Conservation (phyloP, 768 basidiomycete genomes). For the Phlebiopsis gigantea region DNA sequence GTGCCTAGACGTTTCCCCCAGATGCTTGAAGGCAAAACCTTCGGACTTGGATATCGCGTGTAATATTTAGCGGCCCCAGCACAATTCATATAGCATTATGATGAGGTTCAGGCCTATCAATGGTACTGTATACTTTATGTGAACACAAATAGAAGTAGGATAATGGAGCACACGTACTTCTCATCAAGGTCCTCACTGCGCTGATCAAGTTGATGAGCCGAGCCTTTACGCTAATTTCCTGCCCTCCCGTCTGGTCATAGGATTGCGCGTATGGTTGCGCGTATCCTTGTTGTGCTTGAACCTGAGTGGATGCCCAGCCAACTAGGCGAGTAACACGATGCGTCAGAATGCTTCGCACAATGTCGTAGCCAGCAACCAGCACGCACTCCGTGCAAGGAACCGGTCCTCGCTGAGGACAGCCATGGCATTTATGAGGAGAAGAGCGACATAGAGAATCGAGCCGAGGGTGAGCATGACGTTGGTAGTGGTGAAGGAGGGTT, state of each 20-base stretch:
- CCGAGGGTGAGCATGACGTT: slow-evolving; percentile 54
- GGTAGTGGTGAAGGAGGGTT: background rate
- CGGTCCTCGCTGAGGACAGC: slow-evolving; percentile 95
- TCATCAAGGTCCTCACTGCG: slow-evolving; percentile 94
- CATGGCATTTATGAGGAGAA: slow-evolving; percentile 91
- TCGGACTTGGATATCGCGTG: background rate
- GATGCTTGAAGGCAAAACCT: background rate
- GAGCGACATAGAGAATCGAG: slow-evolving; percentile 74
- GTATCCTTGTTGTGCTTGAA: slow-evolving; percentile 53
- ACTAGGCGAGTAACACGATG: slow-evolving; percentile 40
- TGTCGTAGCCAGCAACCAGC: background rate
- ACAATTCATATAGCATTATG: slow-evolving; percentile 82
- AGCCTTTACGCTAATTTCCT: slow-evolving; percentile 71
- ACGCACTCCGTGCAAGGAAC: slow-evolving; percentile 87
- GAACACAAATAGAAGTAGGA: background rate
- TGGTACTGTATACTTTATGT: slow-evolving; percentile 58
- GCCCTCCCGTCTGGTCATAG: slow-evolving; percentile 59
- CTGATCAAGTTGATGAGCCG: slow-evolving; percentile 89
- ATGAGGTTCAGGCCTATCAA: slow-evolving; percentile 83
- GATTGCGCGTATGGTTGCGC: slow-evolving; percentile 66
- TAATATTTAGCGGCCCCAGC: slow-evolving; percentile 35
- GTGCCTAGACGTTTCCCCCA: background rate
- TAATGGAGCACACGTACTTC: slow-evolving; percentile 61
- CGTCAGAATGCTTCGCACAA: background rate
- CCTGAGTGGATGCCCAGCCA: slow-evolving; percentile 78